phyloP scores from a whole-genome alignment of 257 asterid genomes.

The Vinca minor region DNA sequence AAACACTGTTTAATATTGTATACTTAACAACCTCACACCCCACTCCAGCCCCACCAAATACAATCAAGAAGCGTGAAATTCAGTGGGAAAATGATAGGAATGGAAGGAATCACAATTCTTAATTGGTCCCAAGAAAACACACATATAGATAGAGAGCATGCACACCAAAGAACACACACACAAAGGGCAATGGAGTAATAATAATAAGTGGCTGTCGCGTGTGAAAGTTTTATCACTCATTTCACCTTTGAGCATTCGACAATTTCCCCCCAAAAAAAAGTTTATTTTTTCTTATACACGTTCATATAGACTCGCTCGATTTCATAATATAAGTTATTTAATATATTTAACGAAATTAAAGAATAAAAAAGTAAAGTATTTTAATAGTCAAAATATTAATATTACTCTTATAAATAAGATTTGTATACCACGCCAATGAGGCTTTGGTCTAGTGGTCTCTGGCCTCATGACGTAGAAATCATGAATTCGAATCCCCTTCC shows the following conservation, averaged over 20 bases:
- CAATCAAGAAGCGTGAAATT: slow-evolving; percentile 14
- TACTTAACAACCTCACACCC: neutral
- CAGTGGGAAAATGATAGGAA: slow-evolving; percentile 9
- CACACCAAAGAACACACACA: slow-evolving; percentile 16
- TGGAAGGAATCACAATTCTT: neutral
- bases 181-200: slow-evolving; percentile 9
- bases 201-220: slow-evolving; percentile 61
- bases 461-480: no score
- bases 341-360: no score
- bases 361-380: no score
- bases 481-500: no score
- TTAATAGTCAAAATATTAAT: no score
- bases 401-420: no score
- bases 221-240: slow-evolving; percentile 36
- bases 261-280: neutral
- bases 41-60: neutral
- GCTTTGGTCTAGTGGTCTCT: no score
- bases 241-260: slow-evolving; percentile 12
- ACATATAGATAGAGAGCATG: slow-evolving; percentile 20
- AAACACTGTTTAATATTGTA: no score
- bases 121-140: slow-evolving; percentile 2
- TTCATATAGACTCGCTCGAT: no score
- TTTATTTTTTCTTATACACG: neutral
- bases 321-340: no score
- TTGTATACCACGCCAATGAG: no score